Base-by-base conservation (phyloP, 164 flowering plant genomes). In the Chimonanthus salicifolius region DNA sequence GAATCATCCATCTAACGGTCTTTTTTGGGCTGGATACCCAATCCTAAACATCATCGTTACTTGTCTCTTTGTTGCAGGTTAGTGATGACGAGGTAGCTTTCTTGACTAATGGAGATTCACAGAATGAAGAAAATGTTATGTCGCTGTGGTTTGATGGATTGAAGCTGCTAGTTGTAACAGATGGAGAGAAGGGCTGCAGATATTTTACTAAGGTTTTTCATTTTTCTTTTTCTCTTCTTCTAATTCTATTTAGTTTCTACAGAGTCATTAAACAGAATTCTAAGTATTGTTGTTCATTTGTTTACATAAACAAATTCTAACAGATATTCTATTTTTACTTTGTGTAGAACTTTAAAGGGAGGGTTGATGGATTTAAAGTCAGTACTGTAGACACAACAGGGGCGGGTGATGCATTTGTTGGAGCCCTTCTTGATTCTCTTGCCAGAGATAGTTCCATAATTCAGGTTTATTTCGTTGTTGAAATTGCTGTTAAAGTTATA, bases 351-450 rank as follows among this genome's bases (percentile, higher is more conserved):
- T 92, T 92, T 73, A 87, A 82, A 74, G 94, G 97, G 71, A 78
- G 21, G 69, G 90, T 88, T 13, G 33, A 44, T 11, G 94, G 90
- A 15, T 86, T 75, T 75, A 44, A 80, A 1, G 92, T 92, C 76
- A 78, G 84, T 3, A 71, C 91, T 0, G 83, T 92, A 4, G 92
- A 92, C 74, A 88, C 97, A 62, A 92, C 97, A 33, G 94, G 97
- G 6, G 97, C 97, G 0, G 94, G 97, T 47, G 97, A 90, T 78
- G 74, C 93, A 13, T 92, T 92, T 73, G 92, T 92, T 44, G 97
- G 97, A 4, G 69, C 90, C 20, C 74, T 90, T 8, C 75, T 92
- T 43, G 74, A 70, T 11, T 64, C 81, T 6, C 58, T 91, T 45
- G 86, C 80, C 51, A 72, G 77, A 47, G 78, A 83, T 64, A 62